Percentiles rank a stretch among this genome's conserved stretches.
Evolutionary conservation across 768 basidiomycete species (phyloP).

Genomic region (Auricularia auricula-judae): DNA sequence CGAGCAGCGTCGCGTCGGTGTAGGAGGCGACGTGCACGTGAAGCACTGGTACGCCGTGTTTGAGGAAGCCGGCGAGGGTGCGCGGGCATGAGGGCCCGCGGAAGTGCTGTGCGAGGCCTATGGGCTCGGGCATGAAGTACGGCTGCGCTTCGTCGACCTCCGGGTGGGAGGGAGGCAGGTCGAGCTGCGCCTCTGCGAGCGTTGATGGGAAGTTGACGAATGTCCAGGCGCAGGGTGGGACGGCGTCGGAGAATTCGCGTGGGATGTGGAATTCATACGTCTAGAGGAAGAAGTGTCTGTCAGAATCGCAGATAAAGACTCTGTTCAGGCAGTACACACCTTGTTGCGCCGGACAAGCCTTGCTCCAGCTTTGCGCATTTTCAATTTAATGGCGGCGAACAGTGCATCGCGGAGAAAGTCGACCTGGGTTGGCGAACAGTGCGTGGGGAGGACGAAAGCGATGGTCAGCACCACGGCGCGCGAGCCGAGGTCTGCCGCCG

Average conservation of each 20-base stretch:
- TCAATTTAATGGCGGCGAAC: not conserved
- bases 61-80: not conserved
- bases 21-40: not conserved
- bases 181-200: not conserved
- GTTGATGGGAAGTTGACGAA: not conserved
- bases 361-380: not conserved
- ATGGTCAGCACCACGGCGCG: not conserved
- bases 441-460: too few relatives aligned
- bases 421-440: not conserved
- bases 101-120: not conserved
- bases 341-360: not conserved
- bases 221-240: not conserved
- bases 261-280: not conserved
- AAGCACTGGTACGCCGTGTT: not conserved
- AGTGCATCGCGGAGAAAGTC: not conserved
- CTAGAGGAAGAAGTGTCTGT: not conserved
- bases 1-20: not conserved
- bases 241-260: not conserved
- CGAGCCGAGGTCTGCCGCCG: not conserved
- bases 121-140: not conserved
- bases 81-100: not conserved
- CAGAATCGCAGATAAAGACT: not conserved
- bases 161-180: not conserved
- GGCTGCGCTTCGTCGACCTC: not conserved
- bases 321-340: not conserved